Evolutionary conservation across 2,329 filamentous ascomycete genomes (phyloP).

Genomic region (Xylariomycetidae sp.): DNA sequence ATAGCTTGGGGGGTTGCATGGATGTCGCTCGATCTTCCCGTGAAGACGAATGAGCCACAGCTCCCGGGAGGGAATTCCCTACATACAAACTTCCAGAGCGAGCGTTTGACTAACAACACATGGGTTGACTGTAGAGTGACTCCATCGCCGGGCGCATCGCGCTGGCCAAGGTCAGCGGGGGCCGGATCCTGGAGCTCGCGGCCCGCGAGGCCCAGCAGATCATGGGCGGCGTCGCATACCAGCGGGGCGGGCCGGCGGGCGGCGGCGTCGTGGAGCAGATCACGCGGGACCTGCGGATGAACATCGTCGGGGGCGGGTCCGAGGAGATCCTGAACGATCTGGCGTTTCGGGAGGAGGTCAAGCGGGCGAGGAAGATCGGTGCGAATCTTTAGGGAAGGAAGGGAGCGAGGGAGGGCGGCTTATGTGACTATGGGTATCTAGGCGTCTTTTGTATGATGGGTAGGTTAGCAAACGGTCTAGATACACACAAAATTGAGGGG

Average conservation of each 20-base stretch:
- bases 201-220: slow-evolving; percentile 46
- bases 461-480: too few relatives aligned
- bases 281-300: slow-evolving; percentile 43
- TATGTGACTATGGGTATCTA: too few relatives aligned
- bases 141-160: slow-evolving; percentile 22
- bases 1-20: too few relatives aligned
- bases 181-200: slow-evolving; percentile 40
- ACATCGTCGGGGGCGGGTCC: slow-evolving; percentile 46
- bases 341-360: slow-evolving; percentile 38
- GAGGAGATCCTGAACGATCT: slow-evolving; percentile 46
- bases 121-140: too few relatives aligned
- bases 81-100: too few relatives aligned
- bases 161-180: slow-evolving; percentile 38
- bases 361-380: slow-evolving; percentile 10
- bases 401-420: too few relatives aligned
- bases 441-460: too few relatives aligned
- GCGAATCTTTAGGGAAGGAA: slow-evolving; percentile 8
- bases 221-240: slow-evolving; percentile 44
- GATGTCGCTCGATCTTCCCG: too few relatives aligned
- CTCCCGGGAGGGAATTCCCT: too few relatives aligned
- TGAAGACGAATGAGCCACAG: too few relatives aligned
- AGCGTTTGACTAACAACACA: too few relatives aligned
- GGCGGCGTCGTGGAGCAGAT: slow-evolving; percentile 44
- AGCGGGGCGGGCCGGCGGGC: slow-evolving; percentile 36
- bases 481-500: too few relatives aligned